Evolutionary conservation across 768 basidiomycete genomes (phyloP).

Genomic region (Tylopilus plumbeoviolaceoides): DNA sequence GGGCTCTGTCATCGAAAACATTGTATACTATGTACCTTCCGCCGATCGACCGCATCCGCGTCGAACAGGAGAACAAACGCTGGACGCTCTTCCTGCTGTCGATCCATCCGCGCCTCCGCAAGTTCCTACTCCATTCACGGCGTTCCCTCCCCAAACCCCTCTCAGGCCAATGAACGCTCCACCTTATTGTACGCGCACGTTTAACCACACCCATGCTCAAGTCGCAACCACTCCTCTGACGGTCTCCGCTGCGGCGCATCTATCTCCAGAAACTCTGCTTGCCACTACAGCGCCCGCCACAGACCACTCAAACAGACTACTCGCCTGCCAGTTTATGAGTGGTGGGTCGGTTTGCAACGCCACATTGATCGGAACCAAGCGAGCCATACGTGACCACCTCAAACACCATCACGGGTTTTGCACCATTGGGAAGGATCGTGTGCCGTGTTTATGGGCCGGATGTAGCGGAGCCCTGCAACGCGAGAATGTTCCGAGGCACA

Average conservation of each 20-base stretch:
- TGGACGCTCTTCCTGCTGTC: neutral
- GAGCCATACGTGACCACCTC: slow-evolving; percentile 16
- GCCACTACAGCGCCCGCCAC: neutral
- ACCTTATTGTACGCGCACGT: neutral
- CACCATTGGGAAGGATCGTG: neutral
- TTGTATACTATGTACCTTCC: neutral
- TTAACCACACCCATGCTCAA: neutral
- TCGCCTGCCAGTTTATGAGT: slow-evolving; percentile 2
- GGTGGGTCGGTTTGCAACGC: slow-evolving; percentile 3
- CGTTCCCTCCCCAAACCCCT: neutral
- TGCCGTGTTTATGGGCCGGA: slow-evolving; percentile 9
- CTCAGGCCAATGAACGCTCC: neutral
- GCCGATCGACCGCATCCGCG: neutral
- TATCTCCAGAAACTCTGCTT: neutral
- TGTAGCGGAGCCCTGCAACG: slow-evolving; percentile 7
- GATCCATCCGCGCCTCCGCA: neutral
- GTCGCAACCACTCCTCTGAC: neutral
- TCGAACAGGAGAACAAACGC: neutral
- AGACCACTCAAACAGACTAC: neutral
- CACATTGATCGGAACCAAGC: neutral
- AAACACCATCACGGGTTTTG: slow-evolving; percentile 5
- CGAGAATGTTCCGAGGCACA: slow-evolving; percentile 21
- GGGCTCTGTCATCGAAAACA: neutral
- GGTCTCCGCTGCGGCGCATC: neutral
- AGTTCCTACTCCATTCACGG: neutral